These are phyloP conservation scores for Sideroxylon spinosum DNA, from an alignment of 179 eudicot species.

Conservation along the genomic window DNA sequence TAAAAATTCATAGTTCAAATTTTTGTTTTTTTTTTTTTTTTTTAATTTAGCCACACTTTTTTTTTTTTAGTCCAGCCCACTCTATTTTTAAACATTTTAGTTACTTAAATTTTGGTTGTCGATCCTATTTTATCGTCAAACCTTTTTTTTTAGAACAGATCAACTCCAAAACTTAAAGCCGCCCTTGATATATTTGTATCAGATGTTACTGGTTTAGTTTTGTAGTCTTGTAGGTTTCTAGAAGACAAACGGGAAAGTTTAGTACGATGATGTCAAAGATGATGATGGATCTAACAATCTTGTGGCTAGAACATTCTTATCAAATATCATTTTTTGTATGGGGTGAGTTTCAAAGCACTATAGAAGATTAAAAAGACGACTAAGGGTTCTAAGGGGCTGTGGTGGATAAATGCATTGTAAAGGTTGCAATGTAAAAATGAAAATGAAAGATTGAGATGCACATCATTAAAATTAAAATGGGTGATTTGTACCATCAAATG, in stretches of 20 bases:
- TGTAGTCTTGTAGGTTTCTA: constrained; percentile 57
- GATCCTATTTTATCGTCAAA: too few species aligned
- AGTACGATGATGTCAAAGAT: constrained; percentile 74
- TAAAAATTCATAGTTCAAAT: constrained; percentile 35
- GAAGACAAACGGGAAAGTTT: constrained; percentile 59
- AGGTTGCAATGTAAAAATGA: too few species aligned
- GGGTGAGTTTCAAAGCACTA: too few species aligned
- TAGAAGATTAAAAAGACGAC: too few species aligned
- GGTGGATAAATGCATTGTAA: background rate
- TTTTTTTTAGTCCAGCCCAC: constrained; percentile 28
- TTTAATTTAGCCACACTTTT: constrained; percentile 37
- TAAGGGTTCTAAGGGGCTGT: too few species aligned
- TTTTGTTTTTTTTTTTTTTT: too few species aligned
- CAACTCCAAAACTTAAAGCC: too few species aligned
- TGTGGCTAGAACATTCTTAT: constrained; percentile 9
- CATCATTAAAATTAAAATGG: too few species aligned
- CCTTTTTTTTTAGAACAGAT: too few species aligned
- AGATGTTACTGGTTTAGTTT: constrained; percentile 98
- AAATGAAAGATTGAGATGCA: too few species aligned
- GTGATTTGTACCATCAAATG: too few species aligned
- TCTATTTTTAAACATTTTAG: constrained; percentile 45
- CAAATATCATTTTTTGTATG: too few species aligned
- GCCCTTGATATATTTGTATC: constrained; percentile 91
- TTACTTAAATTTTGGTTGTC: constrained; percentile 67
- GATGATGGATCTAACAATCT: constrained; percentile 69